Conservation (phyloP, 2,329 filamentous ascomycete species). For the Talaromyces amestolkiae region DNA sequence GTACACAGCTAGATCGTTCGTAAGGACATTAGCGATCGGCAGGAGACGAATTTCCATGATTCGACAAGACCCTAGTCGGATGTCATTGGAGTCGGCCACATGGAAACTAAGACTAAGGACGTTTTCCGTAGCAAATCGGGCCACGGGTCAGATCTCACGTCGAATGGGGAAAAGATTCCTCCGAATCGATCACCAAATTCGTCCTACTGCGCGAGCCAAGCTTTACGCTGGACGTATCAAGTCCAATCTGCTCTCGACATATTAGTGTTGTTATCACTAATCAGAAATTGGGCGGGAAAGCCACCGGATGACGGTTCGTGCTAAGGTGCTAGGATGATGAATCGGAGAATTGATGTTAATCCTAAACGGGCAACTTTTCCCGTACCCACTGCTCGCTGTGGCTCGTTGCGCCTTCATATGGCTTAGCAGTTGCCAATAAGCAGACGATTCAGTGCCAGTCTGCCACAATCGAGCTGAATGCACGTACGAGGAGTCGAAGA, state of each 20-base stretch:
- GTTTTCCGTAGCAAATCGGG: background rate
- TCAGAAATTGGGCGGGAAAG: background rate
- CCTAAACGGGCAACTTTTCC: background rate
- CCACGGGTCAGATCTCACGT: background rate
- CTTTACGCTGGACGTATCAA: background rate
- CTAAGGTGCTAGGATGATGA: background rate
- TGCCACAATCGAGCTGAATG: background rate
- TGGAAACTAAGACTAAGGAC: background rate
- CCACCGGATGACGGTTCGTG: background rate
- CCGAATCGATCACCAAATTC: background rate
- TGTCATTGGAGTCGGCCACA: background rate
- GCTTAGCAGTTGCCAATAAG: background rate
- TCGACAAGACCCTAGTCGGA: background rate
- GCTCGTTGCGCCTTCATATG: background rate
- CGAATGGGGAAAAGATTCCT: background rate
- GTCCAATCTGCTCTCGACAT: background rate
- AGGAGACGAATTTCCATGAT: slow-evolving; percentile 1
- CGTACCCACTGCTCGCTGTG: background rate
- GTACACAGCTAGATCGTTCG: background rate
- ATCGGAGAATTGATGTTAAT: background rate
- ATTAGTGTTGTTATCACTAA: slow-evolving; percentile 1
- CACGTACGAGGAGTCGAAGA: background rate
- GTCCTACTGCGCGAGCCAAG: background rate
- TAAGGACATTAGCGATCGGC: background rate
- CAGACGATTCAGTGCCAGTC: background rate